Conservation (phyloP, 23 red algal genomes). For the Gracilaria gracilis region DNA sequence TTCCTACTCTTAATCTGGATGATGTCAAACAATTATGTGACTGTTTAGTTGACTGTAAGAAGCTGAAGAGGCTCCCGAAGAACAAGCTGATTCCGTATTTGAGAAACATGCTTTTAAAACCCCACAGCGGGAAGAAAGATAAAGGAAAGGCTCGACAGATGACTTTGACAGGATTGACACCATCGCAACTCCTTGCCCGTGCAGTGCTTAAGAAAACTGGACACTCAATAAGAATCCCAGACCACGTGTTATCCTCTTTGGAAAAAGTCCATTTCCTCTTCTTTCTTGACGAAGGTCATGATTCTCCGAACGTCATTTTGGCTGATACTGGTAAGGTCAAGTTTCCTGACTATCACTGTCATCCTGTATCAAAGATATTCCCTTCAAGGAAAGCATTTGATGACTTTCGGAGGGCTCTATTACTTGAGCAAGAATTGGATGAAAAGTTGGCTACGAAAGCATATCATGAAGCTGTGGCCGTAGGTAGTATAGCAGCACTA, state of each 20-base stretch:
- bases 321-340: conserved; percentile 50
- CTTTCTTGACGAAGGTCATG: conserved; percentile 71
- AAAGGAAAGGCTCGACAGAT: conserved; percentile 21
- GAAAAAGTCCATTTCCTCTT: conserved; percentile 68
- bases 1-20: conserved; percentile 16
- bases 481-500: conserved; percentile 60
- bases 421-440: conserved; percentile 49
- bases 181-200: conserved; percentile 28
- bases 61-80: conserved; percentile 38
- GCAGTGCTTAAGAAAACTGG: conserved; percentile 55
- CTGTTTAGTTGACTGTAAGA: conserved; percentile 32
- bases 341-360: conserved; percentile 63
- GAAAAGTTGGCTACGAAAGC: conserved; percentile 5
- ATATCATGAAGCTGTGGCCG: conserved; percentile 24
- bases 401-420: conserved; percentile 36
- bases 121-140: background rate
- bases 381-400: conserved; percentile 38
- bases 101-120: conserved; percentile 12
- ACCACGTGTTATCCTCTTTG: conserved; percentile 33
- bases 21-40: conserved; percentile 42
- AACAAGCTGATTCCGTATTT: conserved; percentile 40
- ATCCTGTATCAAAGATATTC: conserved; percentile 29
- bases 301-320: conserved; percentile 64
- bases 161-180: conserved; percentile 41
- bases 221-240: conserved; percentile 56